phyloP scores from a whole-genome alignment of 2,329 filamentous ascomycete species.

The Metarhizium rileyi region DNA sequence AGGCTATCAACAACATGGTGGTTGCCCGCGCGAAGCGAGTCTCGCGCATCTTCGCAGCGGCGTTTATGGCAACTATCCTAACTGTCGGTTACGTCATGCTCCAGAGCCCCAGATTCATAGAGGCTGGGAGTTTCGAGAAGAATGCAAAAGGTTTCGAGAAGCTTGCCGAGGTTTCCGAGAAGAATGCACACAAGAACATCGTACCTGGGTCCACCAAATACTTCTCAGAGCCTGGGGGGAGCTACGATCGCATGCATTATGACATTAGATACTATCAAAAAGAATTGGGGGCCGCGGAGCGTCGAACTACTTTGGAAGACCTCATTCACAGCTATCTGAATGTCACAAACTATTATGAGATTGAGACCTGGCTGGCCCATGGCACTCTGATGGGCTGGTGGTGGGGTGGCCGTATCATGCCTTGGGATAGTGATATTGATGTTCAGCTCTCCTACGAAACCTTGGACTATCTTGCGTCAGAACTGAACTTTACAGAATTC shows the following conservation, averaged over 20 bases:
- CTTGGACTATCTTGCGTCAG: slow-evolving; percentile 51
- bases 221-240: not conserved
- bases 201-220: not conserved
- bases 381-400: slow-evolving; percentile 80
- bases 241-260: slow-evolving; percentile 52
- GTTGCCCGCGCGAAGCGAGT: not conserved
- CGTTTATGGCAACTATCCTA: not conserved
- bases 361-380: slow-evolving; percentile 83
- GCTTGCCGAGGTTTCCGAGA: not conserved
- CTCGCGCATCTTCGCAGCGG: not conserved
- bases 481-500: slow-evolving; percentile 60
- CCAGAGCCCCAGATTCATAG: not conserved
- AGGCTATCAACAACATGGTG: not conserved
- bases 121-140: too few relatives aligned
- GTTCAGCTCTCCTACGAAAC: slow-evolving; percentile 65
- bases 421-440: slow-evolving; percentile 80
- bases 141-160: too few relatives aligned
- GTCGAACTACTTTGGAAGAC: slow-evolving; percentile 55
- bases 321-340: slow-evolving; percentile 67
- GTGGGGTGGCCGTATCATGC: slow-evolving; percentile 73
- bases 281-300: slow-evolving; percentile 55
- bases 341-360: slow-evolving; percentile 50
- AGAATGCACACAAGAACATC: not conserved
- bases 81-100: not conserved
- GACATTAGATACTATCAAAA: slow-evolving; percentile 59